These are phyloP conservation scores for Conoideocrella luteorostrata DNA, from an alignment of 2,329 filamentous ascomycete genomes.

Conservation along the genomic window DNA sequence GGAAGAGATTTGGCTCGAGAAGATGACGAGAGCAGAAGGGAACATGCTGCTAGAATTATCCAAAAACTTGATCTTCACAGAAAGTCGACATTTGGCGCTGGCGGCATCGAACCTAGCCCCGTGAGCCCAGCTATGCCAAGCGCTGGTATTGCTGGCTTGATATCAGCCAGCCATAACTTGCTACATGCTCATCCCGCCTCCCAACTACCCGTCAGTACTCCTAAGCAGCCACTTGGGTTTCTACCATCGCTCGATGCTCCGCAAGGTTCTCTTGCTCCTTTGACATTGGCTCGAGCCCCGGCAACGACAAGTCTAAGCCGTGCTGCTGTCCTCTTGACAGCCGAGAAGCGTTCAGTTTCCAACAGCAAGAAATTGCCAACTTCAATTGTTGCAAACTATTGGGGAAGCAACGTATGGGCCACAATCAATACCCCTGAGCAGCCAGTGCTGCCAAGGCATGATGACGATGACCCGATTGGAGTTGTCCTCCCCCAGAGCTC, in stretches of 20 bases:
- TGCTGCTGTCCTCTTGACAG: constrained; percentile 72
- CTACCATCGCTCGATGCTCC: constrained; percentile 38
- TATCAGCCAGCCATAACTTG: constrained; percentile 76
- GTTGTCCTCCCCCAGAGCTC: constrained; percentile 29
- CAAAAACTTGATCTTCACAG: constrained; percentile 87
- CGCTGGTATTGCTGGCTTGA: constrained; percentile 74
- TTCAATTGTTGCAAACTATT: constrained; percentile 85
- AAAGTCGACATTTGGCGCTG: constrained; percentile 57
- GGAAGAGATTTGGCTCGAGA: constrained; percentile 45
- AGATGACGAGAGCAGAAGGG: constrained; percentile 69
- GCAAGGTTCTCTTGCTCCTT: constrained; percentile 66
- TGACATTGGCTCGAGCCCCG: constrained; percentile 76
- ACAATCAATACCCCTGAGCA: constrained; percentile 20
- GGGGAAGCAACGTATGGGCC: constrained; percentile 80
- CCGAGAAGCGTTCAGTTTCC: constrained; percentile 65
- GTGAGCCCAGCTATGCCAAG: constrained; percentile 33
- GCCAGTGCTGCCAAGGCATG: constrained; percentile 24
- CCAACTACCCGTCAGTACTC: constrained; percentile 20
- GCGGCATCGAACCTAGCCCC: constrained; percentile 30
- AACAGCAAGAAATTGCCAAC: constrained; percentile 68
- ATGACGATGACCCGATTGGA: constrained; percentile 36
- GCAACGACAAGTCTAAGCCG: constrained; percentile 81
- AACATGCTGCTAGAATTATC: constrained; percentile 83
- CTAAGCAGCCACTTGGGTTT: constrained; percentile 23
- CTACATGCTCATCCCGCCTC: constrained; percentile 52